Evolutionary conservation across 2,329 filamentous ascomycete species (phyloP).

Genomic region (Fusarium concolor): DNA sequence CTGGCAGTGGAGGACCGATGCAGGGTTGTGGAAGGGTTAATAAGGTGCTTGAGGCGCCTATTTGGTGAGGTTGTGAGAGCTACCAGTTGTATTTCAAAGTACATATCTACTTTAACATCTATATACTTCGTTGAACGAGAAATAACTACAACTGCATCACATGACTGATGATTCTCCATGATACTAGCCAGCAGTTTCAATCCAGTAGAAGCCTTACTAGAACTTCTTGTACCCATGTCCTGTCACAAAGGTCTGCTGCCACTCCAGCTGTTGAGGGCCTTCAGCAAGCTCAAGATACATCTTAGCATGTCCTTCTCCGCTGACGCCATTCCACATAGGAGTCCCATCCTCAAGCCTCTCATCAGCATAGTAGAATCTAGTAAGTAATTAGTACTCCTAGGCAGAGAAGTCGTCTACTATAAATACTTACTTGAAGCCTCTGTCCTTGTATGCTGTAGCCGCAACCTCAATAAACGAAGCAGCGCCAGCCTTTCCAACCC

Average conservation of each 20-base stretch:
- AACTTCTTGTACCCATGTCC: conserved; percentile 18
- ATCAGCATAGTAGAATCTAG: conserved; percentile 26
- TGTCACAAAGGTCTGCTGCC: conserved; percentile 25
- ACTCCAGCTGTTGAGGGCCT: background rate
- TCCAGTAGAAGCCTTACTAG: background rate
- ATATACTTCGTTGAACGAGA: conserved; percentile 18
- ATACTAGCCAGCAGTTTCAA: too few relatives aligned
- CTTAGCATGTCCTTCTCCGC: background rate
- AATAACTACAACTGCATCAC: too few relatives aligned
- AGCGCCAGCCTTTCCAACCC: conserved; percentile 12
- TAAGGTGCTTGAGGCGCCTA: conserved; percentile 1
- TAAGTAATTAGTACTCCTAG: too few relatives aligned
- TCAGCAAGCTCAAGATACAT: conserved; percentile 20
- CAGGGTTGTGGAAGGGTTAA: background rate
- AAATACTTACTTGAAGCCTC: conserved; percentile 1
- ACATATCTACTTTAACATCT: conserved; percentile 10
- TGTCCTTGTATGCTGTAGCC: background rate
- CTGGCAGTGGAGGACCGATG: background rate
- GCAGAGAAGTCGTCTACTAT: too few relatives aligned
- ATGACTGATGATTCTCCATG: background rate
- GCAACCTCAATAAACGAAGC: conserved; percentile 13
- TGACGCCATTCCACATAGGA: conserved; percentile 2
- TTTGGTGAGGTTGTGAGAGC: background rate
- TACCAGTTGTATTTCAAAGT: background rate
- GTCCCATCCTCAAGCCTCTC: conserved; percentile 17